Evolutionary conservation across 306 rosid genomes (phyloP), one percentile per base, ranked within the genome.

Genomic region (Elaeagnus macrophylla): DNA sequence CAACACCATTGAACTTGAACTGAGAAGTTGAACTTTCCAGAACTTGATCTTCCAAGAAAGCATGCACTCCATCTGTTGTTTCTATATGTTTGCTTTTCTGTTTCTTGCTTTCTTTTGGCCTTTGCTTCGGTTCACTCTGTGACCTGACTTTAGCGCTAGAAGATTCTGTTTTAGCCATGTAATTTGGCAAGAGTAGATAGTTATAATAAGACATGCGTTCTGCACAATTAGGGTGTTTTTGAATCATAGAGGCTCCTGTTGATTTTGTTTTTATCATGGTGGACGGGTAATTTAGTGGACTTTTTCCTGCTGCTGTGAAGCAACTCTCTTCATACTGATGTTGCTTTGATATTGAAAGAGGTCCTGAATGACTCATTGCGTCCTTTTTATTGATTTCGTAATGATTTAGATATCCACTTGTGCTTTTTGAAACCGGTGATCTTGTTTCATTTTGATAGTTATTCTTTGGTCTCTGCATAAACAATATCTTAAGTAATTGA

Each of bases 71-170:
- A 18, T 64, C 54, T 3, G 16, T 48, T 17, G 50, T 55, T 60
- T 79, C 82, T 40, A 43, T 59, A 17, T 64, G 70, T 75, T 76
- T 79, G 68, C 6, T 65, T 65, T 68, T 79, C 38, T 63, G 68
- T 55, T 44, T 72, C 51, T 7, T 62, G 46, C 53, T 74, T 20
- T 44, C 17, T 46, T 51, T 68, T 3, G 97, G 94, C 50, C 97
- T 59, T 64, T 84, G 89, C 74, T 67, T 91, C 13, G 95, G 99
- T 65, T 84, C 96, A 62, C 99, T 91, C 56, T 72, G 82, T 37
- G 93, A 84, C 68, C 96, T 75, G 17, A 68, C 61, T 75, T 87
- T 87, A 7, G 93, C 95, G 73, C 51, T 78, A 0, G 97, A 86
- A 39, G 94, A 81, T 59, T 79, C 63, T 12, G 97, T 86, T 44